Percentiles rank a stretch among this genome's conserved stretches.
phyloP scores from a whole-genome alignment of 306 rosid species.

The Pyrus bretschneideri region DNA sequence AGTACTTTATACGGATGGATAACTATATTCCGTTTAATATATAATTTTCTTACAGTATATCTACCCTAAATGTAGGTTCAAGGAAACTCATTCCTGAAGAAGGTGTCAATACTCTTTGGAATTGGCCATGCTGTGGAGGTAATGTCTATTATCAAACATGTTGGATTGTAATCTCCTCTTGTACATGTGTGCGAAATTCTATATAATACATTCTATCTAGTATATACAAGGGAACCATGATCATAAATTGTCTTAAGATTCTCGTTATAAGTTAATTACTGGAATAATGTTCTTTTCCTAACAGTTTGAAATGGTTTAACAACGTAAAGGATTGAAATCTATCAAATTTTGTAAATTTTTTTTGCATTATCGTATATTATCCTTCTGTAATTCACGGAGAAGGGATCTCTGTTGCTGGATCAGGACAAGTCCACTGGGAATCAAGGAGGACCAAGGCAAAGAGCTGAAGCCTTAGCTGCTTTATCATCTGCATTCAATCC shows the following conservation, averaged over 20 bases:
- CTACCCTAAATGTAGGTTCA: conserved; percentile 55
- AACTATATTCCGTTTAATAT: neutral
- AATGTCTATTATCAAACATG: conserved; percentile 3
- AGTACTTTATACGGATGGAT: neutral
- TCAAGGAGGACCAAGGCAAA: conserved; percentile 56
- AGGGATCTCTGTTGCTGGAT: conserved; percentile 6
- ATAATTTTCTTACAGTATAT: conserved; percentile 4
- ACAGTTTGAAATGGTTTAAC: neutral
- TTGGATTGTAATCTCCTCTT: neutral
- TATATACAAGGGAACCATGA: neutral
- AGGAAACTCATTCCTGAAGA: conserved; percentile 97
- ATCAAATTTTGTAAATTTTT: neutral
- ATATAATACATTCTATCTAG: neutral
- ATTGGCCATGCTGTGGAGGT: conserved; percentile 84
- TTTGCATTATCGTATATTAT: neutral
- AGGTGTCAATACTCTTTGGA: conserved; percentile 70
- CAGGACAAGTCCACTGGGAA: conserved; percentile 51
- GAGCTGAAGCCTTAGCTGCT: conserved; percentile 62
- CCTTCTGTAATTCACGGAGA: neutral
- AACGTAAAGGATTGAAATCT: neutral
- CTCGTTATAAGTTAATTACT: neutral
- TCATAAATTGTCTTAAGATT: neutral
- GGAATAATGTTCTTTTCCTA: neutral
- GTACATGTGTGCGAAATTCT: neutral
- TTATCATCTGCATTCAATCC: conserved; percentile 54